Evolutionary conservation across 768 basidiomycete genomes (phyloP), one percentile per base, ranked within the genome.

Genomic region (Russula olivacea): DNA sequence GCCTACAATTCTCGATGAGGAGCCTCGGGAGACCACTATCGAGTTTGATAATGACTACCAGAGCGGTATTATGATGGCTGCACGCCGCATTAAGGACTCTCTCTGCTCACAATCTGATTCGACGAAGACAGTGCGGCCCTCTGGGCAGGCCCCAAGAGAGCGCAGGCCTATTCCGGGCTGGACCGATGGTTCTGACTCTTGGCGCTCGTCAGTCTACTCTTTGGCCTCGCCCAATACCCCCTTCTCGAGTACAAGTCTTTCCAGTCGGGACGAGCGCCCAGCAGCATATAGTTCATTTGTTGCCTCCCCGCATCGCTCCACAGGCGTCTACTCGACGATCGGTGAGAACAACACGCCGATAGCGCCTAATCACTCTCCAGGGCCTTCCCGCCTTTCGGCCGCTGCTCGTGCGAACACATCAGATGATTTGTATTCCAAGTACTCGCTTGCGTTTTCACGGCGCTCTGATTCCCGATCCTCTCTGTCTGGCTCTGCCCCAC

Each of bases 31-130:
- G 32, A 21, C 68, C 32, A 52, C 53, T 36, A 55, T 65, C 34
- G 63, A 66, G 65, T 60, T 59, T 25, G 61, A 57, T 50, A 74
- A 76, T 25, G 77, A 81, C 45, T 87, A 80, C 70, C 77, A 76
- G 66, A 77, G 78, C 43, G 87, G 87, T 41, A 75, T 87, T 73
- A 87, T 89, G 80, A 88, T 88, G 86, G 82, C 85, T 3, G 80
- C 78, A 34, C 79, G 78, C 43, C 81, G 81, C 64, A 81, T 88
- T 69, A 74, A 77, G 47, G 76, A 80, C 17, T 75, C 74, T 25
- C 72, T 81, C 30, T 78, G 79, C 61, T 70, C 78, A 0, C 75
- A 76, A 25, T 77, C 80, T 32, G 58, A 69, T 25, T 65, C 72
- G 14, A 80, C 78, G 56, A 68, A 57, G 52, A 57, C 60, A 38